Base-by-base conservation (phyloP, 768 basidiomycete genomes). In the Auricularia sp. region DNA sequence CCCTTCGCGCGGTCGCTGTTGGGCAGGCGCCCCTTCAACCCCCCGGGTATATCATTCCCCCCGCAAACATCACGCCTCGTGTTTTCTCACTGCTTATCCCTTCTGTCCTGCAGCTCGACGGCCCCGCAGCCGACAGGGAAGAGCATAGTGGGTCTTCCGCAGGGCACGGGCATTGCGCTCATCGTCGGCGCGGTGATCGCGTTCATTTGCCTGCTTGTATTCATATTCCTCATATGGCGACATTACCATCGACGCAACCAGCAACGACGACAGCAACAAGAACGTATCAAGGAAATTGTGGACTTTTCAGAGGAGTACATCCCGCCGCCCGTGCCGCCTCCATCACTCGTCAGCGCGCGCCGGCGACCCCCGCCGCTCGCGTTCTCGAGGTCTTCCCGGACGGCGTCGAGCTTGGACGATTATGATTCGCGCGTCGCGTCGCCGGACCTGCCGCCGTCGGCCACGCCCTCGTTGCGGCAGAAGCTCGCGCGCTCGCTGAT, bases 1-100 rank as follows among this genome's bases (percentile, higher is more conserved):
- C 80, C 11, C 74, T 81, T 7, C 79, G 76, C 42, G 83, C 84
- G 43, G 78, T 88, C 66, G 79, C 80, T 64, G 73, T 78, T 53
- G 70, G 75, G 39, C 10, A 33, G 7, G 42, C 62, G 35, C 47
- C 29, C 21, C 3, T 2, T 2, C 29, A 29, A 29, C 29, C 29
- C 29, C 42, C 47, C 29, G 11, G 16, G 21, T 16, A 53, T 47
- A 18, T 33, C 42, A 18, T 36, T n/a, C 18, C 44, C 44, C 16
- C 2, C 36, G 21, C 42, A n/a, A 35, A 23, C 11, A 18, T 54
- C 16, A 3, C 44, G n/a, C 10, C 1, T 21, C 47, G 51, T 54
- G 12, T 29, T 12, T 29, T 35, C 29, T 29, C 29, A 29, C 29
- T 29, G 29, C 29, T 29, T 29, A 2, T 29, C 39, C 7, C 39